Evolutionary conservation across 768 basidiomycete genomes (phyloP), one percentile per base, ranked within the genome.

Genomic region (Pluteus cervinus): DNA sequence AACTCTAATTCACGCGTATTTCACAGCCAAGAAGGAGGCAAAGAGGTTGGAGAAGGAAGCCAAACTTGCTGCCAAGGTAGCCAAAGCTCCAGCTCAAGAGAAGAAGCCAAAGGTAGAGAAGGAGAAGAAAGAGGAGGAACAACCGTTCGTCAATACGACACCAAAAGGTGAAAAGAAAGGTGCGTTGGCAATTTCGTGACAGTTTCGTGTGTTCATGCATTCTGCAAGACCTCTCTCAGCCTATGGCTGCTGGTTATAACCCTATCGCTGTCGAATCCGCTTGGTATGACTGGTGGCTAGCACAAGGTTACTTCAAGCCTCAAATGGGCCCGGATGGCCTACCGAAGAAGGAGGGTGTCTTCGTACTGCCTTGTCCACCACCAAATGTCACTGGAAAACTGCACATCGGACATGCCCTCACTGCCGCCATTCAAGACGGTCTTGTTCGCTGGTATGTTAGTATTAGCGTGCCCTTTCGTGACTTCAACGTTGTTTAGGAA

Each of bases 241-340:
- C 89, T 3, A 94, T 99, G 86, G 75, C 86, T 1, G 69, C 75
- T n/a, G 88, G 86, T 3, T 99, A 98, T 64, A 92, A 98, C 57
- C 94, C 96, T 6, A 82, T 87, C 46, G 86, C 87, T 23, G 86
- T 98, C 41, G 94, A 98, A 55, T 71, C 92, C 0, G 82, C 90
- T 2, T 97, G 96, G 90, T 98, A 98, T 50, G 90, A 94, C 50
- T 98, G 96, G 96, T 97, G 94, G 94, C 69, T 79, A 24, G 73
- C 78, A 3, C 73, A 91, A 51, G 93, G 90, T 4, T 94, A 83
- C 69, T 96, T 94, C 76, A 76, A 79, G 47, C 91, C 94, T 3
- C 71, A 75, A 41, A 61, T 75, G 11, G 69, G 68, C 0, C 52
- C 69, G 1, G 70, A 83, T 36, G 81, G 79, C 8, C 65, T 73